Percentiles rank a stretch among this genome's conserved stretches.
Conservation (phyloP, 176 grass and related monocot species). For the Aegilops sharonensis region DNA sequence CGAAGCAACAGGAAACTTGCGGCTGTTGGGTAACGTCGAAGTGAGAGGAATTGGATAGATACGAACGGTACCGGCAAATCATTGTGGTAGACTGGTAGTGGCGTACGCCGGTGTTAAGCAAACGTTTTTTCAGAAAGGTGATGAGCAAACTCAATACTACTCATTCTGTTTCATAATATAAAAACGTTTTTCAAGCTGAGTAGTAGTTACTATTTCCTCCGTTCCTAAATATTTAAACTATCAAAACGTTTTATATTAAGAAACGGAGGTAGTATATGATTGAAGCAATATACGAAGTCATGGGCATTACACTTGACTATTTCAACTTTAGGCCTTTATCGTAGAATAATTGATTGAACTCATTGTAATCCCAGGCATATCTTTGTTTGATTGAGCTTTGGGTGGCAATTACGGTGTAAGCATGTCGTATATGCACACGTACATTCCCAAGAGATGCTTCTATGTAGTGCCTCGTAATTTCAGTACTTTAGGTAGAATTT, state of each 20-base stretch:
- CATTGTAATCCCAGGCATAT: background rate
- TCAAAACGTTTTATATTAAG: too few species aligned
- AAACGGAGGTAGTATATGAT: background rate
- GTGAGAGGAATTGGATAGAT: background rate
- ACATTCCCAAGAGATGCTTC: background rate
- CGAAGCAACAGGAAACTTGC: background rate
- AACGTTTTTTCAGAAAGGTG: too few species aligned
- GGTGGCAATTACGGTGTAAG: background rate
- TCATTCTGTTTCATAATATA: too few species aligned
- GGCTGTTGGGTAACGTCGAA: background rate
- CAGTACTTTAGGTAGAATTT: background rate
- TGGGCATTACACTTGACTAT: background rate
- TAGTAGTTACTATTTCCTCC: too few species aligned
- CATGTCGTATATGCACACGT: background rate
- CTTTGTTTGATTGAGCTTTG: background rate
- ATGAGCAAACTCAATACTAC: too few species aligned
- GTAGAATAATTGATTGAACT: background rate
- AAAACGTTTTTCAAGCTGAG: too few species aligned
- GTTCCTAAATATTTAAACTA: too few species aligned
- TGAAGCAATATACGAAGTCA: conserved; percentile 17
- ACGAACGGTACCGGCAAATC: background rate
- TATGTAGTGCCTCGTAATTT: background rate
- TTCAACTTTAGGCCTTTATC: background rate
- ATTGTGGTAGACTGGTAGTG: background rate
- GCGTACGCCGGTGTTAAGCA: background rate